Conservation (phyloP, 805 yeast species). For the Metschnikowia noctiluminum region DNA sequence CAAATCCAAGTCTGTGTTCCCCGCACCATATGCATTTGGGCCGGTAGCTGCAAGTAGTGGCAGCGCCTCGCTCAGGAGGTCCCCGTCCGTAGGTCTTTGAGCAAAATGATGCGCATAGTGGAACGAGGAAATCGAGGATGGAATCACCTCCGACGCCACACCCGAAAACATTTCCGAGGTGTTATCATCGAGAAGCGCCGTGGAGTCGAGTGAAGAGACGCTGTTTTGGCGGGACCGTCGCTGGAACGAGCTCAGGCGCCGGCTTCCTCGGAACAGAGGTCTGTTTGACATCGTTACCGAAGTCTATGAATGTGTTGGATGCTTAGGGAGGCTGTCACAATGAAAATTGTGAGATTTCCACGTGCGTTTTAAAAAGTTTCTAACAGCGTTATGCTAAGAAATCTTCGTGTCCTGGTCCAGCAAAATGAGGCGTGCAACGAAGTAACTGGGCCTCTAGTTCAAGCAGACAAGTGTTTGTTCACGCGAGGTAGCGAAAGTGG, state of each 20-base stretch:
- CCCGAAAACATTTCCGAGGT: constrained; percentile 73
- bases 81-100: constrained; percentile 20
- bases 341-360: too few species aligned
- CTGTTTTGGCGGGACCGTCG: constrained; percentile 31
- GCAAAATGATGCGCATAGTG: constrained; percentile 62
- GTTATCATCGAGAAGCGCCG: constrained; percentile 49
- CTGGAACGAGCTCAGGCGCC: constrained; percentile 26
- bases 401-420: too few species aligned
- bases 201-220: constrained; percentile 31
- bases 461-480: not conserved
- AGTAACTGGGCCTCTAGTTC: too few species aligned
- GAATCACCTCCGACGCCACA: constrained; percentile 70
- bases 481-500: too few species aligned
- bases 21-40: constrained; percentile 3
- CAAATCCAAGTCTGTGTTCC: constrained; percentile 27
- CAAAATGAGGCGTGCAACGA: too few species aligned
- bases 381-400: too few species aligned
- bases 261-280: constrained; percentile 17
- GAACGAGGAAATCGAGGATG: constrained; percentile 73
- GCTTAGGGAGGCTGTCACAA: too few species aligned
- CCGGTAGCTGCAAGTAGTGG: constrained; percentile 30
- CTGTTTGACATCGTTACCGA: constrained; percentile 8
- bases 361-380: too few species aligned
- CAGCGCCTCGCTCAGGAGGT: constrained; percentile 27
- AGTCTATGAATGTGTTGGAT: too few species aligned